Evolutionary conservation across 768 basidiomycete species (phyloP).

Genomic region (Russula emetica): DNA sequence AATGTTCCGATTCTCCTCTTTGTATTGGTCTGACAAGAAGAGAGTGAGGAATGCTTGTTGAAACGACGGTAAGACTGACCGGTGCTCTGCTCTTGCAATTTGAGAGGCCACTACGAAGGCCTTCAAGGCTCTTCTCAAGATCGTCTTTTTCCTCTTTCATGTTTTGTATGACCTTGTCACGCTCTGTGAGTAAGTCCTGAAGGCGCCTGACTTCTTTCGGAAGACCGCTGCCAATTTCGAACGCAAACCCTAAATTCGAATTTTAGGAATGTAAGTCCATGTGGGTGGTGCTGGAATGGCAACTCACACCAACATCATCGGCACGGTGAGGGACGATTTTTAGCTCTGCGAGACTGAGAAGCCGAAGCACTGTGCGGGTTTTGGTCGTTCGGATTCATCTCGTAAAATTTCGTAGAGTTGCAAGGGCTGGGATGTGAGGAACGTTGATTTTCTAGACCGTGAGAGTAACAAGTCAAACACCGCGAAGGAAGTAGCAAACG

Average conservation of each 20-base stretch:
- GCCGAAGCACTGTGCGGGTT: slow-evolving; percentile 60
- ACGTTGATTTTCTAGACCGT: slow-evolving; percentile 31
- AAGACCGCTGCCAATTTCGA: slow-evolving; percentile 92
- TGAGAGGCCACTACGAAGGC: slow-evolving; percentile 60
- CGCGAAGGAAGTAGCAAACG: slow-evolving; percentile 13
- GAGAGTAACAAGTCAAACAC: slow-evolving; percentile 14
- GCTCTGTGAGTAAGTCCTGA: slow-evolving; percentile 84
- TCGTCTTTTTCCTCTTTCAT: slow-evolving; percentile 91
- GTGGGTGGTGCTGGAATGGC: neutral
- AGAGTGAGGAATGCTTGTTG: neutral
- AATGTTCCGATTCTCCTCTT: slow-evolving; percentile 98
- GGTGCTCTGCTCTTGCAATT: slow-evolving; percentile 73
- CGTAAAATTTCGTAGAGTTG: slow-evolving; percentile 47
- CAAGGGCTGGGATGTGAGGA: slow-evolving; percentile 29
- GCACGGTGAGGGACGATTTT: slow-evolving; percentile 88
- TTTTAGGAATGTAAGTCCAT: neutral
- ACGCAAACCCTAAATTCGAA: slow-evolving; percentile 76
- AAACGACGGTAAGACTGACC: slow-evolving; percentile 46
- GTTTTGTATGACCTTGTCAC: slow-evolving; percentile 88
- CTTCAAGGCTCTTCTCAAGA: slow-evolving; percentile 74
- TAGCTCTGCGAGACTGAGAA: slow-evolving; percentile 81
- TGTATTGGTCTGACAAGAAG: slow-evolving; percentile 69
- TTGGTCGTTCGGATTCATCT: slow-evolving; percentile 58
- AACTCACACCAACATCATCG: slow-evolving; percentile 74
- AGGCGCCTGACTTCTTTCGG: slow-evolving; percentile 88